Conservation (phyloP, 768 basidiomycete genomes). For the Mrakia hoshinonis region DNA sequence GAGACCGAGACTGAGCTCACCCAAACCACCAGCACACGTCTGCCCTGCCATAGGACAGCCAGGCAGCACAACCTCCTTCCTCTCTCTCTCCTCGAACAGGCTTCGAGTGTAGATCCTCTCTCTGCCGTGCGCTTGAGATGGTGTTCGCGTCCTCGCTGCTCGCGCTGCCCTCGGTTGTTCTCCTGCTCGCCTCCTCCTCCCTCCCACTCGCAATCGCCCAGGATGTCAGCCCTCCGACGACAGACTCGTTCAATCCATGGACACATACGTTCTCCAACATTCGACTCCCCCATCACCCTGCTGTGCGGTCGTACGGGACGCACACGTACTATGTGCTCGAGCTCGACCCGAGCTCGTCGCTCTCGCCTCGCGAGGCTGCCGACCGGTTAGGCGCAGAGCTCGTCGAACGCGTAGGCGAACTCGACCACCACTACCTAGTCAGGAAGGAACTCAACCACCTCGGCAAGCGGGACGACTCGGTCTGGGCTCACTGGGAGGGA, state of each 20-base stretch:
- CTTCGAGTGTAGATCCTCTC: background rate
- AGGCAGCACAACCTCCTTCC: background rate
- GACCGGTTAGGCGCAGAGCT: slow-evolving; percentile 64
- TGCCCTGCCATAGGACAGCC: no score
- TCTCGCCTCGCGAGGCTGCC: slow-evolving; percentile 57
- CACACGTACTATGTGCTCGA: slow-evolving; percentile 64
- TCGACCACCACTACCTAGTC: slow-evolving; percentile 74
- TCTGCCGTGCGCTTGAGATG: background rate
- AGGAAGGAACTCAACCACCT: slow-evolving; percentile 42
- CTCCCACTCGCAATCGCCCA: background rate
- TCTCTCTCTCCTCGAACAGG: slow-evolving; percentile 3
- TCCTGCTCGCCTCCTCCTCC: slow-evolving; percentile 1
- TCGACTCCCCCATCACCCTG: slow-evolving; percentile 25
- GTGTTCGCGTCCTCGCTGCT: background rate
- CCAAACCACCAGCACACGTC: no score
- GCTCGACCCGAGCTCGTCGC: slow-evolving; percentile 40
- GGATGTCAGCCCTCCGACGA: background rate
- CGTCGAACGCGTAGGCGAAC: slow-evolving; percentile 78
- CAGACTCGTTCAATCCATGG: background rate
- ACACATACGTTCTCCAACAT: background rate
- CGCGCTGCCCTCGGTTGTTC: background rate
- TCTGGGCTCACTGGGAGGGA: background rate
- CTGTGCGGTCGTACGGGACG: slow-evolving; percentile 41
- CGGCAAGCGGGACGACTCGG: background rate
- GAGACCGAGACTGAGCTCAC: no score